Evolutionary conservation across 257 asterid genomes (phyloP).

Genomic region (Ilex aquifolium): DNA sequence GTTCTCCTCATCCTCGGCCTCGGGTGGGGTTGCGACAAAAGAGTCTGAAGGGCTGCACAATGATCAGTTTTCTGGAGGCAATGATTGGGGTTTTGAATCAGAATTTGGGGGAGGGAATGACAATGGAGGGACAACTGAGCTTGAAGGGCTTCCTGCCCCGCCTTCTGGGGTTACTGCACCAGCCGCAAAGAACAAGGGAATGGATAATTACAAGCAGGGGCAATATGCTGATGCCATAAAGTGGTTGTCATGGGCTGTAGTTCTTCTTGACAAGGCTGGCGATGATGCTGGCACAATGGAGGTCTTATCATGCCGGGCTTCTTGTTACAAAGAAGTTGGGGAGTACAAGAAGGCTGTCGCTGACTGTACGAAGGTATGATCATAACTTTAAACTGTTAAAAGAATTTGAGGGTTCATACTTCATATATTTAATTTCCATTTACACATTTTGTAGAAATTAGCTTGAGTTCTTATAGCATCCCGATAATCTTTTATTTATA

Average conservation of each 20-base stretch:
- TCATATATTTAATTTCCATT: no score
- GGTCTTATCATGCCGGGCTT: constrained; percentile 65
- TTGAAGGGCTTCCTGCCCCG: constrained; percentile 95
- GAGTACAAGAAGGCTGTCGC: constrained; percentile 99
- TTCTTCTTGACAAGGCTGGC: constrained; percentile 69
- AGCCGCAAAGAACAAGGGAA: constrained; percentile 59
- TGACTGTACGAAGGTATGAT: constrained; percentile 85
- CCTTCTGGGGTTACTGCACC: constrained; percentile 70
- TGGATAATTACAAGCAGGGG: constrained; percentile 75
- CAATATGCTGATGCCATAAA: constrained; percentile 94
- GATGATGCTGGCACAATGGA: constrained; percentile 35
- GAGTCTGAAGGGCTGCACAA: constrained; percentile 24
- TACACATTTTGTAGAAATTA: no score
- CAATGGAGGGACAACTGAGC: constrained; percentile 62
- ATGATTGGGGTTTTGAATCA: constrained; percentile 63
- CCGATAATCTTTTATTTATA: no score
- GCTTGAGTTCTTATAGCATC: no score
- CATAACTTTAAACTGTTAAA: neutral
- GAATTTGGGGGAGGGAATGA: constrained; percentile 51
- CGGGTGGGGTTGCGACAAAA: constrained; percentile 21
- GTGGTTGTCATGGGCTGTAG: constrained; percentile 68
- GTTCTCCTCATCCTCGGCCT: constrained; percentile 28
- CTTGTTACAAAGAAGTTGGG: constrained; percentile 96
- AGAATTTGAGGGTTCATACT: no score
- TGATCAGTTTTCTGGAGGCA: constrained; percentile 45